Conservation (phyloP, 306 rosid species). For the Nissolia schottii region DNA sequence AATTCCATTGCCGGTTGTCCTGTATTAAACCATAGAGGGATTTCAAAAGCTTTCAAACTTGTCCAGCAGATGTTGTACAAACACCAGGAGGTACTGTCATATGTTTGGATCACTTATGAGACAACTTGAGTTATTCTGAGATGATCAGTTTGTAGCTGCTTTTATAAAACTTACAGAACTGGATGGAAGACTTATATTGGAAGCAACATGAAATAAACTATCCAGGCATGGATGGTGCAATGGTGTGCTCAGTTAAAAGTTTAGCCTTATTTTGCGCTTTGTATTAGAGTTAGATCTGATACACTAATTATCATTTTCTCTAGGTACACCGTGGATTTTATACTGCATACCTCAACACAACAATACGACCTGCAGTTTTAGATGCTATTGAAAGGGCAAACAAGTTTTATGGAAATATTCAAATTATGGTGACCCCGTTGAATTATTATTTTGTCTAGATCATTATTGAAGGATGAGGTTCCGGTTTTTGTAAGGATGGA, state of each 20-base stretch:
- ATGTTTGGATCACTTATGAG: slow-evolving; percentile 8
- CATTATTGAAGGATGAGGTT: slow-evolving; percentile 1
- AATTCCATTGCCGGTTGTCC: too few species aligned
- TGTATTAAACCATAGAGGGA: too few species aligned
- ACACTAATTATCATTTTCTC: slow-evolving; percentile 13
- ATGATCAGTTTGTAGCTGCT: slow-evolving; percentile 24
- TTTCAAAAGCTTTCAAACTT: too few species aligned
- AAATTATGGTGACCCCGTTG: slow-evolving; percentile 42
- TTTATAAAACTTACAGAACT: slow-evolving; percentile 80
- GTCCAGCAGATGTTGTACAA: too few species aligned
- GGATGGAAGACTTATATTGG: slow-evolving; percentile 97
- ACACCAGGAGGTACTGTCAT: too few species aligned
- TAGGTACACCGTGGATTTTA: slow-evolving; percentile 98
- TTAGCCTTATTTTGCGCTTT: slow-evolving; percentile 10
- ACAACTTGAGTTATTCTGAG: not conserved
- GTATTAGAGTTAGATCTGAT: slow-evolving; percentile 22
- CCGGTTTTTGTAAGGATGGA: not conserved
- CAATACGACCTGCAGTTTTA: slow-evolving; percentile 77
- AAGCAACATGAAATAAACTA: slow-evolving; percentile 84
- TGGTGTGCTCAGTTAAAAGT: slow-evolving; percentile 46
- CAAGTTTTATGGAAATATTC: slow-evolving; percentile 61
- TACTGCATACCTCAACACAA: slow-evolving; percentile 85
- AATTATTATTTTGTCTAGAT: not conserved
- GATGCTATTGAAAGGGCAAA: slow-evolving; percentile 73
- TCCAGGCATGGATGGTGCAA: slow-evolving; percentile 94